phyloP scores from a whole-genome alignment of 2,329 filamentous ascomycete species.

The Claviceps pusilla region DNA sequence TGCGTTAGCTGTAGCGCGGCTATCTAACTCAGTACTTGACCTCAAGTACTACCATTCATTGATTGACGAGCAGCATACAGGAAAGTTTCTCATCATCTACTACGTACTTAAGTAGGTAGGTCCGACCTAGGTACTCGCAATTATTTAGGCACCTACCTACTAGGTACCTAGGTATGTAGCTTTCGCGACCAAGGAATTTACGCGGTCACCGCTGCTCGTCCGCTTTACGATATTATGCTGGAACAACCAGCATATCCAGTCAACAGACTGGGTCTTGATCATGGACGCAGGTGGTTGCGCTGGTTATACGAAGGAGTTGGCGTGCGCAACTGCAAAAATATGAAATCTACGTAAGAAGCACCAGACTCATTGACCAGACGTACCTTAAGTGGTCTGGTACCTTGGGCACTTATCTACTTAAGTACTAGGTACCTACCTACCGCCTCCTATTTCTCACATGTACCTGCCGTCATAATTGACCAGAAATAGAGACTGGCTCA shows the following conservation, averaged over 20 bases:
- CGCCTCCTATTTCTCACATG: background rate
- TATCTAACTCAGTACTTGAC: background rate
- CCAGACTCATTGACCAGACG: no score
- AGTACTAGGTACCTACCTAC: no score
- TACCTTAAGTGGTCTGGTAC: no score
- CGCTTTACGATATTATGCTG: background rate
- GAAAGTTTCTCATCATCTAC: background rate
- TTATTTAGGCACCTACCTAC: background rate
- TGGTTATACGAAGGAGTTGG: background rate
- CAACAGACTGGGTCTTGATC: background rate
- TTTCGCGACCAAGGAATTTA: background rate
- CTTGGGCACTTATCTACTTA: no score
- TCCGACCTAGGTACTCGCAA: no score
- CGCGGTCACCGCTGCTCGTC: background rate
- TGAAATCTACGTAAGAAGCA: no score
- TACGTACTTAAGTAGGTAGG: background rate
- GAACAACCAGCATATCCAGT: background rate
- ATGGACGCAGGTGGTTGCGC: background rate
- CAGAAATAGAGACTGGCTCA: background rate
- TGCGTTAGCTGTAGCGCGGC: background rate
- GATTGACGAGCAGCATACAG: background rate
- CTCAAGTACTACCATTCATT: background rate
- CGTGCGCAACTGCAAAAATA: no score
- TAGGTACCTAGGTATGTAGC: no score
- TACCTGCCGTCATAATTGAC: background rate